Evolutionary conservation across 164 flowering plant genomes (phyloP).

Genomic region (Kalanchoe fedtschenkoi): DNA sequence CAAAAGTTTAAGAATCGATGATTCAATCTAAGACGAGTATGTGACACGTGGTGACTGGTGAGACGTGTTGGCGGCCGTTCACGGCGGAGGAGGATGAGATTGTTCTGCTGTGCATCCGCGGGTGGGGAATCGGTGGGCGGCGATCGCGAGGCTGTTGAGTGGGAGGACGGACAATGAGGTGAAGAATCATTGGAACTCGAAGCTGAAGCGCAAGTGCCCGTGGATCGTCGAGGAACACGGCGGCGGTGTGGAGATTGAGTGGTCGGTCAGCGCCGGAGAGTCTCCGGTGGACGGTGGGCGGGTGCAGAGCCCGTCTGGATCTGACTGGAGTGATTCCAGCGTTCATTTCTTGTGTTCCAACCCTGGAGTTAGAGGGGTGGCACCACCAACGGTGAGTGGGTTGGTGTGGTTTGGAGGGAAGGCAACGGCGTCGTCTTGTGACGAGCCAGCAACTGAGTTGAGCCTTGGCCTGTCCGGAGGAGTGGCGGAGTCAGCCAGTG

Average conservation of each 20-base stretch:
- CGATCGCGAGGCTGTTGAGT: constrained; percentile 61
- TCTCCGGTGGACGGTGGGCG: constrained; percentile 17
- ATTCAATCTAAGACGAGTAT: constrained; percentile 72
- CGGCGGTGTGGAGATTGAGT: constrained; percentile 20
- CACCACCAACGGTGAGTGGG: not conserved
- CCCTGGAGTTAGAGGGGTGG: constrained; percentile 17
- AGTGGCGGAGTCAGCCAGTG: constrained; percentile 10
- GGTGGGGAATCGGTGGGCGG: constrained; percentile 88
- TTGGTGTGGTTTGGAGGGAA: not conserved
- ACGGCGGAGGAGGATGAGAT: constrained; percentile 67
- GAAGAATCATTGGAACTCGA: constrained; percentile 87
- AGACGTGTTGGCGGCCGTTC: constrained; percentile 69
- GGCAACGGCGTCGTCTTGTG: constrained; percentile 16
- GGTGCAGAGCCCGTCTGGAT: constrained; percentile 37
- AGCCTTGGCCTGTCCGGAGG: constrained; percentile 35
- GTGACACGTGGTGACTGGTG: constrained; percentile 81
- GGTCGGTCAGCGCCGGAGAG: constrained; percentile 53
- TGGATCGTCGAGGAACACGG: constrained; percentile 26
- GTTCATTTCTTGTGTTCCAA: constrained; percentile 17
- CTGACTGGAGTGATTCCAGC: constrained; percentile 67
- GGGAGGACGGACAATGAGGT: constrained; percentile 92
- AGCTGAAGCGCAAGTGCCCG: constrained; percentile 62
- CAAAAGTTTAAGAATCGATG: too few species aligned
- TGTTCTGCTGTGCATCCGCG: constrained; percentile 63
- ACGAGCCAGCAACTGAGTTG: constrained; percentile 36